Base-by-base conservation (phyloP, 1,139 yeast genomes). In the Dujonia santamariae region DNA sequence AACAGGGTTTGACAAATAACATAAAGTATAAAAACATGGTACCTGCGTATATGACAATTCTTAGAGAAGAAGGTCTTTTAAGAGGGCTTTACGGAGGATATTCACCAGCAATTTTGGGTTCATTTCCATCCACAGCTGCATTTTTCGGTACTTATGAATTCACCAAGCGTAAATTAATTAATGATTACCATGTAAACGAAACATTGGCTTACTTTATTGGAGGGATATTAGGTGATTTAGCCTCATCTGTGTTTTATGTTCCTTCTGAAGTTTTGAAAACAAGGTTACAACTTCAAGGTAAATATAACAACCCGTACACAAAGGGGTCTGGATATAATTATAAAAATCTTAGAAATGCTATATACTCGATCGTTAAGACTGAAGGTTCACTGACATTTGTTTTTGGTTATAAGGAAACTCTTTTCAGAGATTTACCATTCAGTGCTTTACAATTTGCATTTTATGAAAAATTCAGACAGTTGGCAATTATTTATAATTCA, bases 261-360 rank as follows among this genome's bases (percentile, higher is more conserved):
- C 98, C 98, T 3, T 80, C 92, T 22, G 98, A 92, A 55, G 97
- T 92, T n/a, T 62, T 92, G 39, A 92, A 94, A 56, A 88, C 98
- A 6, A 70, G 98, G 48, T 61, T 92, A 32, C 98, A 92, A 61
- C 64, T 92, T 36, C 98, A 92, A 59, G 98, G 98, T 1, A 72
- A 80, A 33, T 73, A 76, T 58, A 86, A 88, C 57, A 92, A 90
- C 54, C 85, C 85, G 0, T 69, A 72, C 55, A 88, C 90, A 42
- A 57, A 68, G 32, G 86, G 87, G 9, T 57, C 67, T 35, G 97
- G 96, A 0, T 92, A 92, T 59, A 92, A 92, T 54, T 92, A 92
- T 56, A 70, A 67, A 35, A 85, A 87, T 5, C 60, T 82, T 41
- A 50, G 71, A 14, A 78, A 86, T 58, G 97, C 97, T 1, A 62